Percentiles rank a stretch among this genome's conserved stretches.
These are phyloP conservation scores for Sphenostylis stenocarpa DNA, from an alignment of 306 rosid species.

Conservation along the genomic window DNA sequence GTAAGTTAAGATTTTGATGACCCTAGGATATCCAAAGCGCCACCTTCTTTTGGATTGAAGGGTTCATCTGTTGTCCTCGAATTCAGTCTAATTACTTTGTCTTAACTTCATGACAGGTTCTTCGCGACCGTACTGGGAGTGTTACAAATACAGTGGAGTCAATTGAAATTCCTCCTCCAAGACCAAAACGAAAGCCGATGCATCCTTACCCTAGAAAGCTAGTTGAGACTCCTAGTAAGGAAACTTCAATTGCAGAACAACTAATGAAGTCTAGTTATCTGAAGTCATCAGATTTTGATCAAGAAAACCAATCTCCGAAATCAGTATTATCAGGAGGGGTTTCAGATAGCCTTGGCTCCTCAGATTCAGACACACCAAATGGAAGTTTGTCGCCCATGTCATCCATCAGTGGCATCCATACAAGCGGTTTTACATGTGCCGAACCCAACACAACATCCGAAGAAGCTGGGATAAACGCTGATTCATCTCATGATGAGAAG, in stretches of 20 bases:
- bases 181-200: constrained; percentile 80
- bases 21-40: constrained; percentile 26
- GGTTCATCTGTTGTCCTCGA: constrained; percentile 25
- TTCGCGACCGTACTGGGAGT: constrained; percentile 49
- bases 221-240: constrained; percentile 28
- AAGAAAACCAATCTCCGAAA: constrained; percentile 67
- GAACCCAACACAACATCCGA: constrained; percentile 44
- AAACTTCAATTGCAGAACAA: constrained; percentile 25
- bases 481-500: constrained; percentile 34
- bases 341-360: constrained; percentile 48
- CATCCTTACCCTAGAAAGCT: constrained; percentile 91
- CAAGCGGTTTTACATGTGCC: constrained; percentile 18
- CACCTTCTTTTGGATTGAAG: constrained; percentile 18
- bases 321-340: constrained; percentile 56
- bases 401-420: constrained; percentile 38
- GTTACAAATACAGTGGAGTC: constrained; percentile 38
- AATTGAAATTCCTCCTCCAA: constrained; percentile 84
- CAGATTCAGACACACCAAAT: constrained; percentile 50
- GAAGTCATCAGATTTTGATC: constrained; percentile 47
- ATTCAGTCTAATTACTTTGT: constrained; percentile 25
- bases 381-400: constrained; percentile 56
- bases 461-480: constrained; percentile 34
- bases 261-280: constrained; percentile 47
- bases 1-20: constrained; percentile 32
- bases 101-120: constrained; percentile 42